These are phyloP conservation scores for Fusarium brevicatenulatum DNA, from an alignment of 2,329 filamentous ascomycete genomes.

Conservation along the genomic window DNA sequence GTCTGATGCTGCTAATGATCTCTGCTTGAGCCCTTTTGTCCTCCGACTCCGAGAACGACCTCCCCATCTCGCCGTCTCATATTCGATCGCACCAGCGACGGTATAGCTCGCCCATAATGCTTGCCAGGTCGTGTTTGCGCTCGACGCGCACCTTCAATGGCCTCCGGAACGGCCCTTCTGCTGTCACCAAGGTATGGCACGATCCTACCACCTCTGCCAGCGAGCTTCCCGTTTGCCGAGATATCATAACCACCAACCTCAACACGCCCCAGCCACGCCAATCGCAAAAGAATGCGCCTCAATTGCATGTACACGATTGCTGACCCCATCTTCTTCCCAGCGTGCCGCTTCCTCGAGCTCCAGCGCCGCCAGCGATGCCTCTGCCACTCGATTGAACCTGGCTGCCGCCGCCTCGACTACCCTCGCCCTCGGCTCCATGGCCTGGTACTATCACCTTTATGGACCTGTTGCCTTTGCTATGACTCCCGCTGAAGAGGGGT, in stretches of 20 bases:
- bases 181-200: constrained; percentile 77
- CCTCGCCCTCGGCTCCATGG: constrained; percentile 86
- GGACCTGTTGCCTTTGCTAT: constrained; percentile 87
- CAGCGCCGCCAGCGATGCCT: constrained; percentile 73
- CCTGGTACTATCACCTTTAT: constrained; percentile 98
- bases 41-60: constrained; percentile 52
- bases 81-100: constrained; percentile 52
- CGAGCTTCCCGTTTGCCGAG: constrained; percentile 50
- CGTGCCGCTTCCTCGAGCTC: constrained; percentile 79
- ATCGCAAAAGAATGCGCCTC: constrained; percentile 42
- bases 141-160: constrained; percentile 86
- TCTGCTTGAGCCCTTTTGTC: constrained; percentile 54
- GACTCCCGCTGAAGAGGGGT: constrained; percentile 98
- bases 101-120: constrained; percentile 74
- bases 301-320: constrained; percentile 44
- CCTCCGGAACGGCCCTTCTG: constrained; percentile 77
- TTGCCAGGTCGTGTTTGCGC: constrained; percentile 92
- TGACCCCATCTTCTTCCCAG: constrained; percentile 57
- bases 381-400: constrained; percentile 84
- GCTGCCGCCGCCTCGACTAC: constrained; percentile 88
- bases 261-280: constrained; percentile 41
- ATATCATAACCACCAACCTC: constrained; percentile 44
- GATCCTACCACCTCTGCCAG: constrained; percentile 45
- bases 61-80: constrained; percentile 50
- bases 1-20: constrained; percentile 51